Evolutionary conservation across 2,329 filamentous ascomycete species (phyloP).

Genomic region (Biscogniauxia marginata): DNA sequence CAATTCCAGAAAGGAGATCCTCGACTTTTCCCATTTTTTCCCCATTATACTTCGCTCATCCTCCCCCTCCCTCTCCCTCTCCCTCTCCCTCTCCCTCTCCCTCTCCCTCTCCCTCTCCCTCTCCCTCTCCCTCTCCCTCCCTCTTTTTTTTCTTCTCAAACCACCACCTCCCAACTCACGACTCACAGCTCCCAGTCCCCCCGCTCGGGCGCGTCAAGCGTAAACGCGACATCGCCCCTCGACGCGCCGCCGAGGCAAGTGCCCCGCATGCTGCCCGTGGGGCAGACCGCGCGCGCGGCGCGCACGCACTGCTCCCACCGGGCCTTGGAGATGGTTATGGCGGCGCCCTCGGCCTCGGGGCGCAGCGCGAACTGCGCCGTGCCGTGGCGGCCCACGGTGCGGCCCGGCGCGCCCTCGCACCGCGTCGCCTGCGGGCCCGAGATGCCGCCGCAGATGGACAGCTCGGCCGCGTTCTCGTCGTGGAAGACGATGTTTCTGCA

Average conservation of each 20-base stretch:
- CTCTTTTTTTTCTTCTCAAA: neutral
- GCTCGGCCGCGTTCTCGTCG: conserved; percentile 48
- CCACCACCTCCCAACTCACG: neutral
- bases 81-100: neutral
- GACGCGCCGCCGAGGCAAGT: conserved; percentile 49
- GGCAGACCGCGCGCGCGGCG: conserved; percentile 51
- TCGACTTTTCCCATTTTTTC: neutral
- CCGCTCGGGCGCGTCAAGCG: conserved; percentile 30
- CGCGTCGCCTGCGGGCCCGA: conserved; percentile 41
- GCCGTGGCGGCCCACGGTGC: conserved; percentile 45
- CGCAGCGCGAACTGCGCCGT: conserved; percentile 48
- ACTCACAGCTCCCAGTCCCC: neutral
- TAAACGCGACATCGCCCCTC: conserved; percentile 45
- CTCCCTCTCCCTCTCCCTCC: neutral
- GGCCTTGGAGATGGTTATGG: conserved; percentile 52
- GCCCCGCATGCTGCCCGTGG: conserved; percentile 46
- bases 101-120: neutral
- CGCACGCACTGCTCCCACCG: conserved; percentile 54
- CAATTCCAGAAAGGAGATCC: conserved; percentile 15
- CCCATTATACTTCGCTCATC: neutral
- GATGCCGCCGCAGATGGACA: conserved; percentile 53
- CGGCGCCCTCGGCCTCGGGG: conserved; percentile 41
- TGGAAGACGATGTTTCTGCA: conserved; percentile 47
- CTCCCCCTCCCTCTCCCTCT: no score
- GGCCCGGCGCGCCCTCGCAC: conserved; percentile 44